These are phyloP conservation scores for Fraxinus greggii DNA, from an alignment of 305 asterid species.

Conservation along the genomic window DNA sequence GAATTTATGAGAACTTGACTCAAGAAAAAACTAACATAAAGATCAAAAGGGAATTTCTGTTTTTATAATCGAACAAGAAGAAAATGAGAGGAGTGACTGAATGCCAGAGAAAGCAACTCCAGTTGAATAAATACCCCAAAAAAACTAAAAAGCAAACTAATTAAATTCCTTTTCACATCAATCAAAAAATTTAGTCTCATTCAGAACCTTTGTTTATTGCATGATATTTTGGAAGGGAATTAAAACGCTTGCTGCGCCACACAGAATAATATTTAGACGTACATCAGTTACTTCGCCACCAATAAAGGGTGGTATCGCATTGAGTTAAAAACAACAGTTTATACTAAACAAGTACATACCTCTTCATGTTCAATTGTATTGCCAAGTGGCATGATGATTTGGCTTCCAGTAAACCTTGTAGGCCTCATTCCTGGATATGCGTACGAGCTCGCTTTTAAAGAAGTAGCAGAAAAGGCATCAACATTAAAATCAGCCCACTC, in stretches of 20 bases:
- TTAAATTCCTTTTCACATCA: neutral
- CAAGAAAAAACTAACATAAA: neutral
- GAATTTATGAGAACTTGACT: neutral
- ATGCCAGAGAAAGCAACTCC: neutral
- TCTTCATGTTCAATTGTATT: conserved; percentile 91
- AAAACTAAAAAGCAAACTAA: neutral
- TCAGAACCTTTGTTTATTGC: neutral
- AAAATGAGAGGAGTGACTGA: neutral
- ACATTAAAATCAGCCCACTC: conserved; percentile 96
- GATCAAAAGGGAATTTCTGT: neutral
- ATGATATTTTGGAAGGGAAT: neutral
- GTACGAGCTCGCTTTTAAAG: conserved; percentile 60
- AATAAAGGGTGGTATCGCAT: neutral
- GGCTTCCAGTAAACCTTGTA: conserved; percentile 84
- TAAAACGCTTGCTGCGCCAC: neutral
- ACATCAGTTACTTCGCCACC: neutral
- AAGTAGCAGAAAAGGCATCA: conserved; percentile 78
- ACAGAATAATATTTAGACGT: neutral
- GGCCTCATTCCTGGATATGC: conserved; percentile 81
- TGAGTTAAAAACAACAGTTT: neutral
- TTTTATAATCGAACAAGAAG: neutral
- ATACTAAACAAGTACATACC: conserved; percentile 35
- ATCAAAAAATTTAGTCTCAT: neutral
- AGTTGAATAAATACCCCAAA: neutral
- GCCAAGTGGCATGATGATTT: conserved; percentile 87